phyloP scores from a whole-genome alignment of 495 filamentous ascomycete genomes.

The Penicillium paradoxum region DNA sequence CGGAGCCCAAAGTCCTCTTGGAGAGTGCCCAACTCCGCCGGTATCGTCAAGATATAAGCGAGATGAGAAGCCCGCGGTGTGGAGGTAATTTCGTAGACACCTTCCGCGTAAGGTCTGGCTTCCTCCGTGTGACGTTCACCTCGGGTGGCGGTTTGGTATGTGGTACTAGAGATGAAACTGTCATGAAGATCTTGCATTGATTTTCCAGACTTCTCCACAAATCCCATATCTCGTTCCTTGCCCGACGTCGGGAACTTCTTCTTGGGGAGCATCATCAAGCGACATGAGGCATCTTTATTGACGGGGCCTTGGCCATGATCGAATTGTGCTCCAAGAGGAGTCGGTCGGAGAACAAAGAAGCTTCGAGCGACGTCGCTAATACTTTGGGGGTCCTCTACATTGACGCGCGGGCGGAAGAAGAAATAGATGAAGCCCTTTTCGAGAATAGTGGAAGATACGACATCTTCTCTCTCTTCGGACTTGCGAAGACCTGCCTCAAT shows the following conservation, averaged over 20 bases:
- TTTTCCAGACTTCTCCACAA: slow-evolving; percentile 72
- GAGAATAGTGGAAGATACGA: slow-evolving; percentile 65
- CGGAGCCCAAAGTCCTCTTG: slow-evolving; percentile 73
- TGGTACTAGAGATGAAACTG: slow-evolving; percentile 58
- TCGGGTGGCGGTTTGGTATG: slow-evolving; percentile 73
- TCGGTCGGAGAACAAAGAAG: slow-evolving; percentile 77
- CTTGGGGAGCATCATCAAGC: slow-evolving; percentile 78
- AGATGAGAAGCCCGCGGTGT: slow-evolving; percentile 70
- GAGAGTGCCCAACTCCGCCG: slow-evolving; percentile 61
- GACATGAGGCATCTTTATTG: slow-evolving; percentile 54
- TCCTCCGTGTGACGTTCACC: slow-evolving; percentile 67
- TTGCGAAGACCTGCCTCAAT: slow-evolving; percentile 27
- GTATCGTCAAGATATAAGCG: slow-evolving; percentile 79
- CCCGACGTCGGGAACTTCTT: slow-evolving; percentile 73
- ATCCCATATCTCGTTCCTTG: slow-evolving; percentile 71
- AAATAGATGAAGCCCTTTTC: slow-evolving; percentile 96
- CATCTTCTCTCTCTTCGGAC: slow-evolving; percentile 47
- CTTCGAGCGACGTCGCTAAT: slow-evolving; percentile 71
- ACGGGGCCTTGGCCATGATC: slow-evolving; percentile 53
- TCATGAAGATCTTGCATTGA: slow-evolving; percentile 69
- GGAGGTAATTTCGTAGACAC: slow-evolving; percentile 77
- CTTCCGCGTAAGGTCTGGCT: slow-evolving; percentile 73
- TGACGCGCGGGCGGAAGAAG: slow-evolving; percentile 77
- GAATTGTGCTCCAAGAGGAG: slow-evolving; percentile 65
- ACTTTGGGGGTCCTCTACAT: slow-evolving; percentile 63